Evolutionary conservation across 2,329 filamentous ascomycete genomes (phyloP).

Genomic region (Juglanconis juglandina): DNA sequence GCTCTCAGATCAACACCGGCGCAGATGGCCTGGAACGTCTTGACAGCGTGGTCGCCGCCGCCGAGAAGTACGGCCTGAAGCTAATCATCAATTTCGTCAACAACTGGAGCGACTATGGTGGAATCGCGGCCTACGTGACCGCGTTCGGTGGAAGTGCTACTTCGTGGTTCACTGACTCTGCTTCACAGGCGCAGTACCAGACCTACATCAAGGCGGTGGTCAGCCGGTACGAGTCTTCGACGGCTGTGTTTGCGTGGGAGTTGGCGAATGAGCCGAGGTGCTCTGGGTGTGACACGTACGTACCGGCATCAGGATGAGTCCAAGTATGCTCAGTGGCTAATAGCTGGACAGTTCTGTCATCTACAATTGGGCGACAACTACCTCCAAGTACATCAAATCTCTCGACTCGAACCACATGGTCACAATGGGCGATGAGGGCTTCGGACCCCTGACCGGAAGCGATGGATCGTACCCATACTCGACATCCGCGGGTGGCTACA

Average conservation of each 20-base stretch:
- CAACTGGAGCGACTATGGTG: slow-evolving; percentile 66
- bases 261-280: slow-evolving; percentile 57
- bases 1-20: slow-evolving; percentile 59
- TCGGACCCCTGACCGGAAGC: slow-evolving; percentile 37
- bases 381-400: slow-evolving; percentile 61
- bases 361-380: slow-evolving; percentile 55
- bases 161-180: slow-evolving; percentile 54
- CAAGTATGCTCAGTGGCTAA: neutral
- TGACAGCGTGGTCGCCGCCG: slow-evolving; percentile 59
- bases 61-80: slow-evolving; percentile 58
- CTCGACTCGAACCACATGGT: slow-evolving; percentile 63
- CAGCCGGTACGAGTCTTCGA: slow-evolving; percentile 43
- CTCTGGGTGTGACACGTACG: slow-evolving; percentile 46
- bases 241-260: slow-evolving; percentile 53
- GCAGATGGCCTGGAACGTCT: slow-evolving; percentile 59
- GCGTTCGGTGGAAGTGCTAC: slow-evolving; percentile 53
- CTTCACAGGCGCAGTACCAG: slow-evolving; percentile 53
- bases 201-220: slow-evolving; percentile 48
- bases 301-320: neutral
- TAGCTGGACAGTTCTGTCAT: slow-evolving; percentile 38
- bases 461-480: slow-evolving; percentile 52
- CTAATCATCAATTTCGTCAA: slow-evolving; percentile 65
- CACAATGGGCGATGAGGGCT: slow-evolving; percentile 56
- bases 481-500: slow-evolving; percentile 43
- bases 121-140: slow-evolving; percentile 58